These are phyloP conservation scores for Fusarium sp. DNA, from an alignment of 2,329 filamentous ascomycete species.

Conservation along the genomic window DNA sequence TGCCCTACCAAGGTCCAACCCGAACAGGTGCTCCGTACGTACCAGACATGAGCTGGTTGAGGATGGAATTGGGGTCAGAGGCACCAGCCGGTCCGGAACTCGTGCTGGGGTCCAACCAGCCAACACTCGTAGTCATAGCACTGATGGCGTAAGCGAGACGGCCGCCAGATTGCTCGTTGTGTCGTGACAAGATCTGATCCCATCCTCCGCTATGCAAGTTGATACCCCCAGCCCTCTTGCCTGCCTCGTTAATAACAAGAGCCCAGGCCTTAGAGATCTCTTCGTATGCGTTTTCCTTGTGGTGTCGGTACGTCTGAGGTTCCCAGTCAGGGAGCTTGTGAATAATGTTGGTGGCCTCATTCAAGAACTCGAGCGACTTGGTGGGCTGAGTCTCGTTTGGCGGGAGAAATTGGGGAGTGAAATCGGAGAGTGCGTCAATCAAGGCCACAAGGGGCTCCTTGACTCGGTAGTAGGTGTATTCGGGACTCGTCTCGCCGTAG, in stretches of 20 bases:
- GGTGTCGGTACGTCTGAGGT: conserved; percentile 85
- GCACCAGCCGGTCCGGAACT: conserved; percentile 37
- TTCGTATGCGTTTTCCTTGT: conserved; percentile 96
- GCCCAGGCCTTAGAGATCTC: conserved; percentile 96
- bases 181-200: conserved; percentile 88
- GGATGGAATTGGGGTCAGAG: conserved; percentile 66
- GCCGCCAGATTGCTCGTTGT: conserved; percentile 88
- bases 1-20: conserved; percentile 70
- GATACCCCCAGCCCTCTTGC: conserved; percentile 91
- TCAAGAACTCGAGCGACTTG: conserved; percentile 86
- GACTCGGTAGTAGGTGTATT: conserved; percentile 95
- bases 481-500: conserved; percentile 84
- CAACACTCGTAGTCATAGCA: conserved; percentile 79
- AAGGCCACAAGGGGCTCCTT: conserved; percentile 83
- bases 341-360: conserved; percentile 90
- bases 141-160: conserved; percentile 84
- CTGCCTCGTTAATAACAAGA: conserved; percentile 88
- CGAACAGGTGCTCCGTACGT: conserved; percentile 70
- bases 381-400: conserved; percentile 89
- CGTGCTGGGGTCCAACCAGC: conserved; percentile 75
- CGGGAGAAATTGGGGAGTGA: conserved; percentile 94
- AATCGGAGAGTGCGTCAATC: conserved; percentile 91
- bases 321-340: conserved; percentile 94
- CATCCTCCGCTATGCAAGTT: conserved; percentile 89
- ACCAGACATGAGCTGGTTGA: conserved; percentile 72